Evolutionary conservation across 352 stramenopile genomes (phyloP), one percentile per base, ranked within the genome.

Genomic region (Phytophthora podocarpi): DNA sequence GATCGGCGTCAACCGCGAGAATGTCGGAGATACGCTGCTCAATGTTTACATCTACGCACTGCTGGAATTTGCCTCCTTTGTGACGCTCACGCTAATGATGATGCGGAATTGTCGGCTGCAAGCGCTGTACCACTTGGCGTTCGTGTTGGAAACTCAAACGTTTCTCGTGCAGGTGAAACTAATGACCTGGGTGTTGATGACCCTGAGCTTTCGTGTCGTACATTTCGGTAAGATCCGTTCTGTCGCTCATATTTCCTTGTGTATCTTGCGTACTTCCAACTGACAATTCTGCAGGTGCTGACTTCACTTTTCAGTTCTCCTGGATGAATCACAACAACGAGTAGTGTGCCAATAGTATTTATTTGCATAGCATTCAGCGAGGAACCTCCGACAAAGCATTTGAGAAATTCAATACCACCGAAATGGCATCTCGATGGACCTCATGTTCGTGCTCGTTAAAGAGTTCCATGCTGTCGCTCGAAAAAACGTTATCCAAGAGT

Each of bases 71-170:
- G 31, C 26, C 5, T 76, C 67, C 8, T 61, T 80, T 13, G 4
- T 71, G 6, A 31, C 43, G 5, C 63, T 76, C 42, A 40, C 23
- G 6, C 10, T 45, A 2, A 18, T 71, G 24, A 62, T 80, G 24
- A 45, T 67, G 50, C 23, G 45, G 3, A 62, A 66, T 18, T 60
- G 59, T 9, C 35, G 64, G 1, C 41, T 78, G 18, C 65, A 66
- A 43, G 39, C 60, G 8, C 7, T 78, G 0, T 70, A 71, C 20
- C 62, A 72, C 24, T 24, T 78, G 6, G 64, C 61, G 2, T 78
- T 78, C 15, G 72, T 78, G 11, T 23, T 81, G 16, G 68, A 78
- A 32, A 72, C 59, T 6, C 68, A 73, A 37, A 54, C 52, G 42
- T 26, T 62, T 23, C 23, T 66, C 3, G 40, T 70, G 3, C 62